Conservation (phyloP, 306 rosid species). For the Corylus heterophylla region DNA sequence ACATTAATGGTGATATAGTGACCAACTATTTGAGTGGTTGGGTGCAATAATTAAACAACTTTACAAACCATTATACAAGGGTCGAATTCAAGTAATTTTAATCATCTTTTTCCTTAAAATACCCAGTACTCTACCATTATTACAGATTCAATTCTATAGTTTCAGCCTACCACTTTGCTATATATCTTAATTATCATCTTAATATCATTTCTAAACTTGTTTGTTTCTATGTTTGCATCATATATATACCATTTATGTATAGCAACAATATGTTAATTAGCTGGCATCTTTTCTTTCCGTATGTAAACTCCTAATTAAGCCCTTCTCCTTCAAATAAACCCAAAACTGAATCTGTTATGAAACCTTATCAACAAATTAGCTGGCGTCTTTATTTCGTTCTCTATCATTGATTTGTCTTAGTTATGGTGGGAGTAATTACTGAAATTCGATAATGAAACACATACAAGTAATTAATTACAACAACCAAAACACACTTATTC, state of each 20-base stretch:
- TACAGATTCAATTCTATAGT: background rate
- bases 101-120: background rate
- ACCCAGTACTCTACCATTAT: background rate
- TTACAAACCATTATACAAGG: too few species aligned
- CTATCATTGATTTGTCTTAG: background rate
- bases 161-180: background rate
- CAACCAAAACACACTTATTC: background rate
- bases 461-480: background rate
- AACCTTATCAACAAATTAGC: background rate
- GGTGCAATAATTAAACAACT: too few species aligned
- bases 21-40: too few species aligned
- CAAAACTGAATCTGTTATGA: background rate
- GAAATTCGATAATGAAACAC: background rate
- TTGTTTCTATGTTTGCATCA: background rate
- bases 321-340: background rate
- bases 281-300: background rate
- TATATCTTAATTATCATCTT: background rate
- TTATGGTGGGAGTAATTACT: background rate
- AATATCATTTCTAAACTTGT: background rate
- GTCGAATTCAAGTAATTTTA: too few species aligned
- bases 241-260: background rate
- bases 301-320: too few species aligned
- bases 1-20: too few species aligned
- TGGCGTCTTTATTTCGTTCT: background rate
- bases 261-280: background rate